Evolutionary conservation across 495 filamentous ascomycete species (phyloP).

Genomic region (Neurospora hispaniola): DNA sequence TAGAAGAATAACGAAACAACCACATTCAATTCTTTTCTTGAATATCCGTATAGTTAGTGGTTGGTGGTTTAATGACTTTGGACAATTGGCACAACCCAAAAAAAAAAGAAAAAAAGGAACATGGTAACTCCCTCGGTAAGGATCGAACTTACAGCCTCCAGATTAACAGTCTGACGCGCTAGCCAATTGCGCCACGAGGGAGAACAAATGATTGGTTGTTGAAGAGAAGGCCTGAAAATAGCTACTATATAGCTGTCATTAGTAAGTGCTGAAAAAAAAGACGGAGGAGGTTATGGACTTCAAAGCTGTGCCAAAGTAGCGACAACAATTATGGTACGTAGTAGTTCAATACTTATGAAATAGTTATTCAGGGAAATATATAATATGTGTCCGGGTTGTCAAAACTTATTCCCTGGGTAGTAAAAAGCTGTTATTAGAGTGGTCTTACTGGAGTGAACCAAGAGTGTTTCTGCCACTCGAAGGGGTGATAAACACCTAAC

Average conservation of each 20-base stretch:
- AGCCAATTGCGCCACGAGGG: slow-evolving; percentile 12
- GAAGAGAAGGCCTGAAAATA: no score
- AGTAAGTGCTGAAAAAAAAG: no score
- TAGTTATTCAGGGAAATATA: not conserved
- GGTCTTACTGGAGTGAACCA: not conserved
- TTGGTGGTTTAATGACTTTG: not conserved
- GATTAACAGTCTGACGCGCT: not conserved
- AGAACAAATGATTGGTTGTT: slow-evolving; percentile 1
- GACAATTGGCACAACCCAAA: not conserved
- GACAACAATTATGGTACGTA: not conserved
- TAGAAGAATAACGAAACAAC: no score
- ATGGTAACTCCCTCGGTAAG: not conserved
- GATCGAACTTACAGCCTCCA: slow-evolving; percentile 3
- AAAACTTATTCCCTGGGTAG: not conserved
- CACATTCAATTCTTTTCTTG: no score
- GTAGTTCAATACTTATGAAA: not conserved
- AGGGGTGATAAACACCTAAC: not conserved
- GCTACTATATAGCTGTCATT: no score
- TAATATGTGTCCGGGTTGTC: not conserved
- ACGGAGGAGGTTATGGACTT: not conserved
- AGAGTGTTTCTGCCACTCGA: not conserved
- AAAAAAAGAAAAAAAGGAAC: not conserved
- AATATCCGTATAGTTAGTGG: no score
- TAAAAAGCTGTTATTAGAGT: not conserved
- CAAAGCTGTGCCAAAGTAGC: not conserved